Evolutionary conservation across 768 basidiomycete species (phyloP), one percentile per base, ranked within the genome.

Genomic region (Rhodocollybia butyracea): DNA sequence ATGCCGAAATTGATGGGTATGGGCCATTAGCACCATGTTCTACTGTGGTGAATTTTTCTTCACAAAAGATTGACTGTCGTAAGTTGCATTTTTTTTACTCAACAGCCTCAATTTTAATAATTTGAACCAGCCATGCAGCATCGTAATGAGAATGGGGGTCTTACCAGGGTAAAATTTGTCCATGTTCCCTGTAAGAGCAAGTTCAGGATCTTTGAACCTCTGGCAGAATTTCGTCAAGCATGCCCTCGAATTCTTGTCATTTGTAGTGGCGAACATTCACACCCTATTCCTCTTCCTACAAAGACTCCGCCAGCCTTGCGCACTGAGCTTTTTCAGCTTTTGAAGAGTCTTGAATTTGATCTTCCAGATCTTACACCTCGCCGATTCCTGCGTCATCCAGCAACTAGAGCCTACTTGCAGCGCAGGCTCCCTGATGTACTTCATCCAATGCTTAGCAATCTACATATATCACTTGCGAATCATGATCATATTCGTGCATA

Each of bases 391-490:
- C 48, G 61, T 0, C 59, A 63, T 43, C 59, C 63, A 0, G 26
- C 57, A 3, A 12, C 60, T 19, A 24, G 39, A 22, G 21, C 57
- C 1, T 61, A 56, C 27, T 48, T 67, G 1, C 6, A 24, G 0
- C 2, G 15, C 0, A 24, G 17, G 19, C 50, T 65, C 36, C 64
- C 64, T 0, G 3, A 50, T 10, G 46, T 59, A 39, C 19, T 32
- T 1, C 4, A 17, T 0, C 64, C 60, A 1, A 58, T 57, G 6
- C 57, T 66, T 65, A n/a, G n/a, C n/a, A n/a, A n/a, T n/a, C n/a
- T n/a, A n/a, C n/a, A n/a, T n/a, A n/a, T n/a, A n/a, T n/a, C 61
- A 3, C 32, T 67, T 2, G 56, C 61, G 12, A 67, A 67, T 39
- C 57, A 58, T 0, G 53, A 31, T 13, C 63, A 63, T 27, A 3